These are phyloP conservation scores for Escallonia herrerae DNA, from an alignment of 129 eudicot genomes.

Conservation along the genomic window DNA sequence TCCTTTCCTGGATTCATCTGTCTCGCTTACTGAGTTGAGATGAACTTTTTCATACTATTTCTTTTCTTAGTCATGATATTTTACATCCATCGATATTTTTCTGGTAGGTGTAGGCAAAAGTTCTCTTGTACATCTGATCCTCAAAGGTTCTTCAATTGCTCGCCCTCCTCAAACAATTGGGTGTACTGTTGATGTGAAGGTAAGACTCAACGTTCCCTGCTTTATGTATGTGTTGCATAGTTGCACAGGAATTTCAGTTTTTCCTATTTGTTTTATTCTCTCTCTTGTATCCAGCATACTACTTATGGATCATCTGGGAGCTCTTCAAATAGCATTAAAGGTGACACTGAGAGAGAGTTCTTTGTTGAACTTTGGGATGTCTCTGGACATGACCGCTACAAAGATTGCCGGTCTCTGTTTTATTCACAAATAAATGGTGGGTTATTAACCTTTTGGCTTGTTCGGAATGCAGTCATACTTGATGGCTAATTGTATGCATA, in stretches of 20 bases:
- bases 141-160: constrained; percentile 59
- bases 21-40: background rate
- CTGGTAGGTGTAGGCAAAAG: constrained; percentile 85
- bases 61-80: background rate
- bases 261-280: constrained; percentile 13
- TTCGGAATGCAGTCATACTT: background rate
- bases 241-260: background rate
- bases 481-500: no score
- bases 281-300: constrained; percentile 43
- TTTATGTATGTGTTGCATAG: background rate
- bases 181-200: constrained; percentile 83
- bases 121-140: constrained; percentile 86
- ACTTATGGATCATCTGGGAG: constrained; percentile 75
- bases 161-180: constrained; percentile 90
- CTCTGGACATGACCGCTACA: constrained; percentile 90
- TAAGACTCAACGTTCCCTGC: constrained; percentile 14
- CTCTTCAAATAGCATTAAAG: constrained; percentile 68
- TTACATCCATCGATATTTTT: background rate
- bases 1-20: no score
- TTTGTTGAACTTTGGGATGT: constrained; percentile 97
- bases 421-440: constrained; percentile 95
- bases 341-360: constrained; percentile 80
- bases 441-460: constrained; percentile 5
- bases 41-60: background rate
- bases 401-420: constrained; percentile 93